phyloP scores from a whole-genome alignment of 495 filamentous ascomycete species.

The Annulohypoxylon bovei region DNA sequence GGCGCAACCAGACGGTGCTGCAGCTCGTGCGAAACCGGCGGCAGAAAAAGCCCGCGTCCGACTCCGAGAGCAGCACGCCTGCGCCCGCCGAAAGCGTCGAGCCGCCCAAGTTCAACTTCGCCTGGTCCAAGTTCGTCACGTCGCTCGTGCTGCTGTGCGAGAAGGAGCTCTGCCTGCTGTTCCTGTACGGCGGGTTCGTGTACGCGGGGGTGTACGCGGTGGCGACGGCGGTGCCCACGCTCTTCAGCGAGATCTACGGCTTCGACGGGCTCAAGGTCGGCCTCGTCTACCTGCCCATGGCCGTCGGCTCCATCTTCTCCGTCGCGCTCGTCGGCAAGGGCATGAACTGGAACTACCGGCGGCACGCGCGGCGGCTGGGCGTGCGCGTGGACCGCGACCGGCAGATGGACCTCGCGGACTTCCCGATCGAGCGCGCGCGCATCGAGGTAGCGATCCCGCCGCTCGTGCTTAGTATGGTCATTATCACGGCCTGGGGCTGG shows the following conservation, averaged over 20 bases:
- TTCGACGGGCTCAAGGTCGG: conserved; percentile 68
- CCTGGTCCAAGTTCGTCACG: conserved; percentile 65
- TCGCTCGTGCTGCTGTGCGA: conserved; percentile 69
- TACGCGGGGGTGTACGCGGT: conserved; percentile 67
- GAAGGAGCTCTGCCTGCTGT: conserved; percentile 67
- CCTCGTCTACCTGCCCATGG: conserved; percentile 62
- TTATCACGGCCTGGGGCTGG: conserved; percentile 64
- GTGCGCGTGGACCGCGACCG: conserved; percentile 58
- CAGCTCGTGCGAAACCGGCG: conserved; percentile 49
- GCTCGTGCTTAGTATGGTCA: conserved; percentile 53
- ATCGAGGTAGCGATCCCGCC: conserved; percentile 63
- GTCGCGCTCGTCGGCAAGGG: conserved; percentile 64
- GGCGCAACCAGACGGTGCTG: conserved; percentile 50
- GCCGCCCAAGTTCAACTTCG: conserved; percentile 47
- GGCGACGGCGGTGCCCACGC: conserved; percentile 51
- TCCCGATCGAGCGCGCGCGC: conserved; percentile 71
- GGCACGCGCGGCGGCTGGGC: conserved; percentile 52
- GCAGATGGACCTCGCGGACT: conserved; percentile 62
- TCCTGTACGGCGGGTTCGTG: conserved; percentile 65
- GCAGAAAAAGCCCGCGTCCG: conserved; percentile 65
- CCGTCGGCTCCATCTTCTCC: conserved; percentile 67
- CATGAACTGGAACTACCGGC: conserved; percentile 64
- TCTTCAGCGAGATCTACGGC: conserved; percentile 63
- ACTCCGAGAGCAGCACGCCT: conserved; percentile 54
- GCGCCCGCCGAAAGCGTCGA: conserved; percentile 44